These are phyloP conservation scores for Geoglossum glabrum DNA, from an alignment of 495 filamentous ascomycete genomes.

Conservation along the genomic window DNA sequence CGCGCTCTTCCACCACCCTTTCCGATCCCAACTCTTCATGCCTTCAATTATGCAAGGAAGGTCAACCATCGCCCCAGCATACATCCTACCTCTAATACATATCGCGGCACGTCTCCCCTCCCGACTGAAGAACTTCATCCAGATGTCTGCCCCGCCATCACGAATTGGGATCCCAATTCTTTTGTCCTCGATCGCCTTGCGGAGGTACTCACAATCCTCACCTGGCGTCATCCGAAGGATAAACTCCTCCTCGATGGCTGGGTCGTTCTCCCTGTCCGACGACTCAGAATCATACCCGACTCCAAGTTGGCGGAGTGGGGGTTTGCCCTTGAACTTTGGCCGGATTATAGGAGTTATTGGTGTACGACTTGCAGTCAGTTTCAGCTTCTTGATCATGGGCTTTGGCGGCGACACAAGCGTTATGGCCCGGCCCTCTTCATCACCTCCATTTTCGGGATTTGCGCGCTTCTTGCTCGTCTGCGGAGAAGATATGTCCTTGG, in stretches of 20 bases:
- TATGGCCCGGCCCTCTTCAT: neutral
- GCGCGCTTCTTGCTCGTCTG: constrained; percentile 13
- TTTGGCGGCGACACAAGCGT: neutral
- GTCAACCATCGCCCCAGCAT: constrained; percentile 69
- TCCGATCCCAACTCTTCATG: constrained; percentile 92
- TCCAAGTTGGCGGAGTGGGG: constrained; percentile 42
- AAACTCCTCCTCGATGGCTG: constrained; percentile 69
- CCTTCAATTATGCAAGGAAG: constrained; percentile 81
- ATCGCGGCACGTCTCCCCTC: constrained; percentile 58
- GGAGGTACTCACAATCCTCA: constrained; percentile 63
- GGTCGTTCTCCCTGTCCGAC: constrained; percentile 72
- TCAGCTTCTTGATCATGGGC: constrained; percentile 27
- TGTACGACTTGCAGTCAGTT: constrained; percentile 12
- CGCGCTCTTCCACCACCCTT: constrained; percentile 76
- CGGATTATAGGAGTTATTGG: constrained; percentile 26
- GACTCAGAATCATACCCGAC: constrained; percentile 96
- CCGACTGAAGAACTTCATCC: constrained; percentile 55
- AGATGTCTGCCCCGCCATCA: constrained; percentile 47
- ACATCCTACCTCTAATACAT: constrained; percentile 44
- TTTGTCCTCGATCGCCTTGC: constrained; percentile 46
- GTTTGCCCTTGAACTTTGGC: constrained; percentile 38
- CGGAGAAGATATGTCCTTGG: neutral
- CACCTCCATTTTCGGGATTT: constrained; percentile 4
- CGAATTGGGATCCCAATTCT: constrained; percentile 42
- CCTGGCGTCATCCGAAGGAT: constrained; percentile 76